Evolutionary conservation across 2,329 filamentous ascomycete species (phyloP).

Genomic region (Penicillium freii): DNA sequence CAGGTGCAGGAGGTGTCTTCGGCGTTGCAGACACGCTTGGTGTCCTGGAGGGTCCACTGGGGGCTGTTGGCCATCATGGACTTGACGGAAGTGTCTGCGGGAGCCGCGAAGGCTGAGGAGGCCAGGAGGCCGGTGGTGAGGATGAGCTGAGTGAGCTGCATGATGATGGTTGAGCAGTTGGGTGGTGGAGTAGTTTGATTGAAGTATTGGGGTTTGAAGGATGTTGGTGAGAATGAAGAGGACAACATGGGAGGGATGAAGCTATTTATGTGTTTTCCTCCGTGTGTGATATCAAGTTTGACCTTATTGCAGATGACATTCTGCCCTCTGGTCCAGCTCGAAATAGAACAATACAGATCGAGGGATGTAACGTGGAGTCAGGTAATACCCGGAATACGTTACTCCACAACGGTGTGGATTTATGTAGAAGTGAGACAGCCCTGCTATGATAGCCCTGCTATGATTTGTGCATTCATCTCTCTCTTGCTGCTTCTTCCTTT

Average conservation of each 20-base stretch:
- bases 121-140: slow-evolving; percentile 34
- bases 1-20: slow-evolving; percentile 46
- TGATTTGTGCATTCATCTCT: slow-evolving; percentile 3
- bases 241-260: neutral
- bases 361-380: slow-evolving; percentile 2
- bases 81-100: slow-evolving; percentile 29
- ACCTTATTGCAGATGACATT: neutral
- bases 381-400: neutral
- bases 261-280: neutral
- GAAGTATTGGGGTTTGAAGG: neutral
- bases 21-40: slow-evolving; percentile 44
- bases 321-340: neutral
- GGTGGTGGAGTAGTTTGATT: neutral
- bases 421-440: slow-evolving; percentile 1
- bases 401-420: slow-evolving; percentile 3
- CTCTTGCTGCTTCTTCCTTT: neutral
- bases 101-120: slow-evolving; percentile 39
- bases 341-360: neutral
- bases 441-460: neutral
- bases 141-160: slow-evolving; percentile 48
- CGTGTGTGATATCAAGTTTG: neutral
- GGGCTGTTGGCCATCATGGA: slow-evolving; percentile 45
- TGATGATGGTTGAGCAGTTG: slow-evolving; percentile 34
- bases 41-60: slow-evolving; percentile 46
- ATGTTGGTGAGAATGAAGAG: slow-evolving; percentile 1